A percentile compares a stretch with the other conserved stretches of the same genome.
phyloP scores from a whole-genome alignment of 2,329 filamentous ascomycete genomes.

The Penicillium sp. region DNA sequence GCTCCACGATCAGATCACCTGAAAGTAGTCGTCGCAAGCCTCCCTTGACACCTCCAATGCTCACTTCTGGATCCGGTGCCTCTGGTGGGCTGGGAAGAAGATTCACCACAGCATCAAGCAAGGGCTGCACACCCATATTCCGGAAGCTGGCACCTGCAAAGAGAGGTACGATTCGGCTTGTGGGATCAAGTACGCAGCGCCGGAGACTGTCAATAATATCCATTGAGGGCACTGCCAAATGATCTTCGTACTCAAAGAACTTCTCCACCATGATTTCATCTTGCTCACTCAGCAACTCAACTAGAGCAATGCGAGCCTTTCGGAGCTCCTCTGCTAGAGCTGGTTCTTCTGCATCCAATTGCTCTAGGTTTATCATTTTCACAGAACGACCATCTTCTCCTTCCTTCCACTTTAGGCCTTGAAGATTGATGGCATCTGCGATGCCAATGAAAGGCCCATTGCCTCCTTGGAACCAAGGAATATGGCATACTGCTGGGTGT shows the following conservation, averaged over 20 bases:
- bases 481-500: conserved; percentile 90
- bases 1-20: conserved; percentile 45
- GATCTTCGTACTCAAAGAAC: conserved; percentile 77
- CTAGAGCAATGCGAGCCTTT: conserved; percentile 71
- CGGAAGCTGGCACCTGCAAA: conserved; percentile 91
- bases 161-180: conserved; percentile 74
- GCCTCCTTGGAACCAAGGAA: conserved; percentile 82
- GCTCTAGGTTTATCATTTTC: conserved; percentile 55
- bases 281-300: conserved; percentile 83
- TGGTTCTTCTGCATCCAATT: conserved; percentile 53
- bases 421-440: conserved; percentile 75
- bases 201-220: conserved; percentile 74
- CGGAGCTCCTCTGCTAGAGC: conserved; percentile 66
- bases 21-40: conserved; percentile 52
- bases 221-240: conserved; percentile 63
- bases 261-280: conserved; percentile 84
- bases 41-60: conserved; percentile 60
- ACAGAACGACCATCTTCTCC: conserved; percentile 66
- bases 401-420: conserved; percentile 71
- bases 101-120: conserved; percentile 85
- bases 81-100: conserved; percentile 82
- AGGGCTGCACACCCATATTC: conserved; percentile 89
- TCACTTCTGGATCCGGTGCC: conserved; percentile 75
- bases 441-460: conserved; percentile 78
- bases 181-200: conserved; percentile 65